These are phyloP conservation scores for Taphrina pruni DNA, from an alignment of 1,139 yeast genomes.

Conservation along the genomic window DNA sequence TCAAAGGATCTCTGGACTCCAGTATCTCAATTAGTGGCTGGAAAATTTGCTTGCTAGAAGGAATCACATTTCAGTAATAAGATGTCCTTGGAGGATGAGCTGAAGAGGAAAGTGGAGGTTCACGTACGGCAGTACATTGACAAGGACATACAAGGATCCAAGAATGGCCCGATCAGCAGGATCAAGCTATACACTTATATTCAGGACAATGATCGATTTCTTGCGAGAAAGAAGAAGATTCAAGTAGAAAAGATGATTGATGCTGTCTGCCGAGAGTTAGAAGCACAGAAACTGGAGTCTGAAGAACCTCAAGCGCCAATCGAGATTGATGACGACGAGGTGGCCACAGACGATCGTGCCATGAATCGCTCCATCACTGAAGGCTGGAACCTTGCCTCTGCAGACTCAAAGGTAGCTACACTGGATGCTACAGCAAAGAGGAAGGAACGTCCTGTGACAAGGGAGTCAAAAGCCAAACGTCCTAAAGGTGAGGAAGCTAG, in stretches of 20 bases:
- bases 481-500: slow-evolving; percentile 54
- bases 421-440: slow-evolving; percentile 43
- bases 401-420: slow-evolving; percentile 42
- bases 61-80: not conserved
- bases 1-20: not conserved
- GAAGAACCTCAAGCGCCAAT: slow-evolving; percentile 5
- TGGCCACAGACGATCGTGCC: not conserved
- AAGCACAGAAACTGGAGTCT: slow-evolving; percentile 14
- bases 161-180: slow-evolving; percentile 30
- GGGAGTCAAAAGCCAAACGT: slow-evolving; percentile 52
- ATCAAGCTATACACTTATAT: slow-evolving; percentile 30
- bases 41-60: not conserved
- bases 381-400: slow-evolving; percentile 5
- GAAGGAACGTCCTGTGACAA: slow-evolving; percentile 52
- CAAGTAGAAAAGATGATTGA: slow-evolving; percentile 32
- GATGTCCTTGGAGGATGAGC: slow-evolving; percentile 22
- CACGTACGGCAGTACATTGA: slow-evolving; percentile 25
- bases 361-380: slow-evolving; percentile 10
- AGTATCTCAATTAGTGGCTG: not conserved
- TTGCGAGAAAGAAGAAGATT: slow-evolving; percentile 35
- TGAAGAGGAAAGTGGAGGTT: slow-evolving; percentile 18
- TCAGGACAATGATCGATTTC: slow-evolving; percentile 16
- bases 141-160: not conserved
- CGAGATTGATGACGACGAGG: slow-evolving; percentile 16
- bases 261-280: slow-evolving; percentile 28